Conservation (phyloP, 1,284 basidiomycete species). For the Rugosomyces carneus region DNA sequence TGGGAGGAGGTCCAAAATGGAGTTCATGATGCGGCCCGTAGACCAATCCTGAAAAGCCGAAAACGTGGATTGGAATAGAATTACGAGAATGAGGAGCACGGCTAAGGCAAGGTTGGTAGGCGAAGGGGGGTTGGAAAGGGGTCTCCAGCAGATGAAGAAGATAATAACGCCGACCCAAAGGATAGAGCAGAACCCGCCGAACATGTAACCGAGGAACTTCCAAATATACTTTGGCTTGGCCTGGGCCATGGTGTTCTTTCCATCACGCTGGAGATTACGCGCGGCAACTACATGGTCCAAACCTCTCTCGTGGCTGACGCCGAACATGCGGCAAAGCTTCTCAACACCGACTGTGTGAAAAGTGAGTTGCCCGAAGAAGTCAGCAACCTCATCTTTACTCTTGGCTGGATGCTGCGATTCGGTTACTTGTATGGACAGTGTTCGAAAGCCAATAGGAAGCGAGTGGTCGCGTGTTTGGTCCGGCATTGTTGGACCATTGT, state of each 20-base stretch:
- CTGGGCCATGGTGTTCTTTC: conserved; percentile 15
- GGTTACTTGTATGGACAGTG: conserved; percentile 17
- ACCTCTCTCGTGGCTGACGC: conserved; percentile 9
- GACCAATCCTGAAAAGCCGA: conserved; percentile 37
- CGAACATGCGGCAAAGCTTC: conserved; percentile 13
- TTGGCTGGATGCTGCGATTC: conserved; percentile 13
- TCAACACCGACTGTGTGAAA: conserved; percentile 11
- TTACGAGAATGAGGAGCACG: conserved; percentile 54
- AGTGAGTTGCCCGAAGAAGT: conserved; percentile 15
- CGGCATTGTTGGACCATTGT: not conserved
- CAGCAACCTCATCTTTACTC: conserved; percentile 12
- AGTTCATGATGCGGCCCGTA: conserved; percentile 31
- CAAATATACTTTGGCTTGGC: conserved; percentile 13
- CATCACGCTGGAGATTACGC: conserved; percentile 16
- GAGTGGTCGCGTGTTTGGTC: conserved; percentile 8
- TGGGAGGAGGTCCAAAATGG: conserved; percentile 33
- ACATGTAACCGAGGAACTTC: conserved; percentile 14
- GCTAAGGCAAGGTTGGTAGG: conserved; percentile 52
- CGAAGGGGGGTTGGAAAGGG: conserved; percentile 14
- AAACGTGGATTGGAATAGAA: conserved; percentile 51
- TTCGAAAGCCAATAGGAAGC: conserved; percentile 16
- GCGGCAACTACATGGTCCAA: conserved; percentile 12
- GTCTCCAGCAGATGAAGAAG: conserved; percentile 18
- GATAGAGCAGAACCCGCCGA: conserved; percentile 18
- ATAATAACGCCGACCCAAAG: conserved; percentile 17